Base-by-base conservation (phyloP, 352 stramenopile species). In the Phytophthora melonis region DNA sequence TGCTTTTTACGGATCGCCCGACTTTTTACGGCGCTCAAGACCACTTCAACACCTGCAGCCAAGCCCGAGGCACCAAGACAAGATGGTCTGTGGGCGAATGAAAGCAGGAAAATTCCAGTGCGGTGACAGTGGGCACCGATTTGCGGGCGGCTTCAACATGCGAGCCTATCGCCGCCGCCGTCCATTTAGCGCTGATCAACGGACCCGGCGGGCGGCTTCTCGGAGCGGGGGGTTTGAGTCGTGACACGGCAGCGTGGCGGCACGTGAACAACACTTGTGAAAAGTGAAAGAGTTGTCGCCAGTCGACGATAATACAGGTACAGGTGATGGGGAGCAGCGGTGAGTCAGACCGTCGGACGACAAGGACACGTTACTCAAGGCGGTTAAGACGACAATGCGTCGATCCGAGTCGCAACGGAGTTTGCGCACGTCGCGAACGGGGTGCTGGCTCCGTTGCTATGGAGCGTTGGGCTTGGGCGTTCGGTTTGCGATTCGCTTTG, bases 1-100 rank as follows among this genome's bases (percentile, higher is more conserved):
- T 9, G 14, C 52, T 70, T 69, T 65, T 77, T 77, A 72, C 63
- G 50, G 52, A 61, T 68, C 43, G 25, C 36, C 39, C 21, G 18
- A 30, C 14, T 70, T 70, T 64, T 64, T 63, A 69, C 63, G 36
- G 30, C 18, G n/a, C n/a, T 56, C 27, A 23, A 19, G 43, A 36
- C 60, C 57, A 60, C 60, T 60, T 67, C 60, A 60, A 64, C 25
- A 47, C 39, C 39, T 45, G 13, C 39, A 13, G 32, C 32, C 32
- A 36, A 62, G 39, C 39, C 39, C 13, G 41, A 39, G 32, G 32
- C 32, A 39, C 32, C 32, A 39, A 39, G 32, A n/a, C 32, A 39
- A 39, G 32, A n/a, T 45, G 39, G 13, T 8, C 39, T 52, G 43
- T 52, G 43, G 43, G 23, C 43, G 43, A 52, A 52, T 52, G 43